Evolutionary conservation across 441 rosid genomes (phyloP), one percentile per base, ranked within the genome.

Genomic region (Daphne laureola): DNA sequence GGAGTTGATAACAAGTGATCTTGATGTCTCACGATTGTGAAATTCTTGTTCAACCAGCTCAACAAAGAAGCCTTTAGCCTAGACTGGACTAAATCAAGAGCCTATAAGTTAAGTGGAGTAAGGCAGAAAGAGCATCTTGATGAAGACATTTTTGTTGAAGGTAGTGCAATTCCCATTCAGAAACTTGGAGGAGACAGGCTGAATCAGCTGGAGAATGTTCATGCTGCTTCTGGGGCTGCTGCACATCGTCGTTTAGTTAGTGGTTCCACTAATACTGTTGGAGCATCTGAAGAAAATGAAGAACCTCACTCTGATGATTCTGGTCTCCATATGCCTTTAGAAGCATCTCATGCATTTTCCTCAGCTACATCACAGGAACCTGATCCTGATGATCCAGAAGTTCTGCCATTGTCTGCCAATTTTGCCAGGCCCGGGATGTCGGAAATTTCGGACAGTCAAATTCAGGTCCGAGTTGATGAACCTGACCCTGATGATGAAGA

Each of bases 31-130:
- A 23, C 49, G 11, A 31, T 5, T 31, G 38, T 31, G 38, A 31
- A 31, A 6, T 53, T 15, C 40, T 63, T 57, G 46, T 36, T 26
- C 51, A 51, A 31, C 44, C 86, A 93, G 99, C 77, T 90, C 66
- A 90, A 87, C 58, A 76, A 79, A 76, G 97, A 90, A 82, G 91
- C 88, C 64, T 75, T 62, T 54, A 74, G 77, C 70, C 79, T 93
- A 67, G 96, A 93, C 67, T 93, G 99, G 97, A 85, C 95, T 52
- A 90, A 78, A 78, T 80, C 95, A 54, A 80, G 65, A 49, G 86
- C 91, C 58, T 86, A 82, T 57, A 79, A 83, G 25, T 68, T 90
- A 64, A 78, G 67, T 55, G 78, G 78, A 61, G 60, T 70, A 43
- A 65, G 58, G 47, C 50, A 44, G 57, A 53, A 59, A 47, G 65